Evolutionary conservation across 75 land plant species (phyloP).

Genomic region (Chamaecyparis obtusa): DNA sequence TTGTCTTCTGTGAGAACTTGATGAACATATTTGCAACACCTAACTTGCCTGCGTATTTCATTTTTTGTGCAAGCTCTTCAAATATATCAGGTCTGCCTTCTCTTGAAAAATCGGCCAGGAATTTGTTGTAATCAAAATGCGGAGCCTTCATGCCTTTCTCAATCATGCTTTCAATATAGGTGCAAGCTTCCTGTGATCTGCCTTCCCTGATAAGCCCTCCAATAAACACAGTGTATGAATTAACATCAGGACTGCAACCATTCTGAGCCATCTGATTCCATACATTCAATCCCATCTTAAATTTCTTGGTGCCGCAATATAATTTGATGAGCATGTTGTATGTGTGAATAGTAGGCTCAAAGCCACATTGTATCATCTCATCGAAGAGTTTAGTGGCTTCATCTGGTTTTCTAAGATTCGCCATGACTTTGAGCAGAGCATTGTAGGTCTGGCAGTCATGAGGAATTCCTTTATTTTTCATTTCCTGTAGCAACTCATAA

Average conservation of each 20-base stretch:
- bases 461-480: slow-evolving; percentile 46
- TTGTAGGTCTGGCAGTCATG: slow-evolving; percentile 53
- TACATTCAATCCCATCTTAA: slow-evolving; percentile 51
- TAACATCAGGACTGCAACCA: slow-evolving; percentile 73
- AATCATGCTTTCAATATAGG: slow-evolving; percentile 63
- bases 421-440: slow-evolving; percentile 60
- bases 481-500: slow-evolving; percentile 42
- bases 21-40: slow-evolving; percentile 35
- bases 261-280: slow-evolving; percentile 68
- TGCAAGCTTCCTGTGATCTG: slow-evolving; percentile 50
- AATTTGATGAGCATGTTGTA: slow-evolving; percentile 70
- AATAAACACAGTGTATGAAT: slow-evolving; percentile 61
- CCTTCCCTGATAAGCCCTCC: slow-evolving; percentile 58
- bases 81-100: slow-evolving; percentile 48
- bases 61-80: slow-evolving; percentile 50
- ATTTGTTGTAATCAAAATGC: slow-evolving; percentile 51
- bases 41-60: slow-evolving; percentile 51
- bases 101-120: slow-evolving; percentile 54
- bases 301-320: slow-evolving; percentile 39
- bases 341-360: slow-evolving; percentile 61
- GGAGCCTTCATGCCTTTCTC: slow-evolving; percentile 70
- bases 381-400: slow-evolving; percentile 57
- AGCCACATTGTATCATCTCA: slow-evolving; percentile 53
- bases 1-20: slow-evolving; percentile 45
- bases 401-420: slow-evolving; percentile 36